Evolutionary conservation across 495 filamentous ascomycete genomes (phyloP), one percentile per base, ranked within the genome.

Genomic region (Hypomontagnella monticulosa): DNA sequence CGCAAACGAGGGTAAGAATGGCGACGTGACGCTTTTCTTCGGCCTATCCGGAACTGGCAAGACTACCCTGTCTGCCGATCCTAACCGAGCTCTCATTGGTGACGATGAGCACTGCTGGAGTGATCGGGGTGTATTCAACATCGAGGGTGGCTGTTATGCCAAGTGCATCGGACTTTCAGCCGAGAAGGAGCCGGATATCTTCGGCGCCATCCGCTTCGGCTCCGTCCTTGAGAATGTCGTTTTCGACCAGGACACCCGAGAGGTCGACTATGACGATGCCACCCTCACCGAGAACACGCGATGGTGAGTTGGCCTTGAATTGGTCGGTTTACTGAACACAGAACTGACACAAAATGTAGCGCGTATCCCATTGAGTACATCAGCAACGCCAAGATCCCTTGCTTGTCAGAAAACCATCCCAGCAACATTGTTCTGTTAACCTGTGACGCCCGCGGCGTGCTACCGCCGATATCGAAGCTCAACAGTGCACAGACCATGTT

Each of bases 91-190:
- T 57, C 80, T 99, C 64, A 99, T 99, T 70, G 95, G 95, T 79
- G 95, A 99, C 71, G 95, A 99, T 79, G 95, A 99, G 88, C 95
- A 99, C 86, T 97, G 93, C 89, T 99, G 95, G 95, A 93, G 89
- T 70, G 95, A 99, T 76, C 86, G 76, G 32, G 95, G 95, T 76
- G 89, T 99, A 73, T 99, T 99, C 89, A 99, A 99, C 87, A 98
- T 99, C 63, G 95, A 99, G 84, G 95, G 95, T 74, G 95, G 95
- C 69, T 98, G 95, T 87, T 99, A 99, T 81, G 95, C 95, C 80
- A 99, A 99, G 86, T 95, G 91, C 80, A 93, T 99, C 77, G 93
- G 93, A 69, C 91, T 99, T 40, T 97, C 95, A 10, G 93, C 90
- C 43, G 96, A 98, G 85, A 99, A 97, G 87, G 92, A 99, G 77